Conservation (phyloP, 2,329 filamentous ascomycete species). For the Tolypocladium tundrense region DNA sequence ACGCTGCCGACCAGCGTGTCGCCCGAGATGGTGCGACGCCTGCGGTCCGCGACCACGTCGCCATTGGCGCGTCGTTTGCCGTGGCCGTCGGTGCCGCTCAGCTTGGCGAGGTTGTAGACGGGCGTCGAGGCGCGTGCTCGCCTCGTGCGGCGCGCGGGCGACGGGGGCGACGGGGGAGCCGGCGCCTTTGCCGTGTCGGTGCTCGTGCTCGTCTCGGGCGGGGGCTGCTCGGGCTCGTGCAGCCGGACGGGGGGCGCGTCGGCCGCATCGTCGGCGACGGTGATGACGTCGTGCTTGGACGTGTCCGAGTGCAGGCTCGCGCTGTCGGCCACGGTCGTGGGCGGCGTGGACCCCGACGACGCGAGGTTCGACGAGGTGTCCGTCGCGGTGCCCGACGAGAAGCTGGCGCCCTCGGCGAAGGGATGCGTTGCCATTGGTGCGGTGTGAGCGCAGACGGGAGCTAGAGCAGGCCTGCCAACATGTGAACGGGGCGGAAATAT, state of each 20-base stretch:
- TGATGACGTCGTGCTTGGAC: conserved; percentile 27
- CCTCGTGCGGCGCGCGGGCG: conserved; percentile 35
- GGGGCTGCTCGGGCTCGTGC: conserved; percentile 20
- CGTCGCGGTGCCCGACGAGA: conserved; percentile 14
- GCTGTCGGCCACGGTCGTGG: conserved; percentile 55
- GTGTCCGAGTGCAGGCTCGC: conserved; percentile 43
- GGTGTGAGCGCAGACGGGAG: neutral
- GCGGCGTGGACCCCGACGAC: conserved; percentile 52
- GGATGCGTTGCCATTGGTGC: conserved; percentile 16
- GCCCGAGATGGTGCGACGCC: conserved; percentile 35
- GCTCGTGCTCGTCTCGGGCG: conserved; percentile 1
- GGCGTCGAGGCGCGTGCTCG: conserved; percentile 45
- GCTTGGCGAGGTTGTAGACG: conserved; percentile 56
- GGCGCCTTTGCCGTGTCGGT: neutral
- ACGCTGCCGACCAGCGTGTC: conserved; percentile 21
- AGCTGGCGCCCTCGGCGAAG: conserved; percentile 20
- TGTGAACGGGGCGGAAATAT: neutral
- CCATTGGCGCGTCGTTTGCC: conserved; percentile 45
- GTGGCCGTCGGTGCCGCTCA: conserved; percentile 52
- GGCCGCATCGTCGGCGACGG: conserved; percentile 16
- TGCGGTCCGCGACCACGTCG: conserved; percentile 32
- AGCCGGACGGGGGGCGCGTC: conserved; percentile 7
- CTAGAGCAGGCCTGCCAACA: neutral
- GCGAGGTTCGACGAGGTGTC: conserved; percentile 41
- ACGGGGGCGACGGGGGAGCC: conserved; percentile 7